Evolutionary conservation across 768 basidiomycete species (phyloP).

Genomic region (Dentipellis fragilis): DNA sequence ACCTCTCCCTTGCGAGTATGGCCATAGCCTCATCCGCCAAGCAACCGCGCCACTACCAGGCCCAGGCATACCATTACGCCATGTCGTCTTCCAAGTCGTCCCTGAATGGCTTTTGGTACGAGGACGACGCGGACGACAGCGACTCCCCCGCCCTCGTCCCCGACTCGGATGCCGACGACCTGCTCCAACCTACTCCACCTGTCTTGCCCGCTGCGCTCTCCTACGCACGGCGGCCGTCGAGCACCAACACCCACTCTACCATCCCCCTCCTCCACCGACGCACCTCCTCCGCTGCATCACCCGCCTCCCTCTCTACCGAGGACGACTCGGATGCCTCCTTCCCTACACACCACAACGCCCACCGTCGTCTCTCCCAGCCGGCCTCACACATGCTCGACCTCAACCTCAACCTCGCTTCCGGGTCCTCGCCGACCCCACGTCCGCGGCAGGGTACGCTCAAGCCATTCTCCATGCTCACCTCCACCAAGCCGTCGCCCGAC

Average conservation of each 20-base stretch:
- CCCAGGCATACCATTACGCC: not conserved
- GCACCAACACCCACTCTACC: conserved; percentile 15
- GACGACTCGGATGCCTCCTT: not conserved
- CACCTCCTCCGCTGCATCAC: conserved; percentile 6
- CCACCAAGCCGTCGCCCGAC: not conserved
- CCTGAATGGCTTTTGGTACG: conserved; percentile 10
- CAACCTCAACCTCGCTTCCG: not conserved
- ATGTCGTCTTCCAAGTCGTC: conserved; percentile 1
- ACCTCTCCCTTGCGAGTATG: conserved; percentile 5
- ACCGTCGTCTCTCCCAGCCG: not conserved
- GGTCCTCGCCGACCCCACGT: not conserved
- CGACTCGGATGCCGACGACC: conserved; percentile 1
- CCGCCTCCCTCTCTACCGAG: conserved; percentile 3
- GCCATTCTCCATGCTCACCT: not conserved
- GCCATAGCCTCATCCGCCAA: conserved; percentile 7
- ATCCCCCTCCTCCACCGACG: conserved; percentile 14
- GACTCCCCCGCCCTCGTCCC: conserved; percentile 1
- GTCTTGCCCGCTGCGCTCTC: conserved; percentile 6
- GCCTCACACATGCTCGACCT: not conserved
- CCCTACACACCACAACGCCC: not conserved
- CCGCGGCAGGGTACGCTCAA: not conserved
- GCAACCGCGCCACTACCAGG: not conserved
- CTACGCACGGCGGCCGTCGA: conserved; percentile 14
- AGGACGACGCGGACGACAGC: conserved; percentile 7
- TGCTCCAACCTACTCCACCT: not conserved